Base-by-base conservation (phyloP, 2,329 filamentous ascomycete species). In the Macrophomina pseudophaseolina region DNA sequence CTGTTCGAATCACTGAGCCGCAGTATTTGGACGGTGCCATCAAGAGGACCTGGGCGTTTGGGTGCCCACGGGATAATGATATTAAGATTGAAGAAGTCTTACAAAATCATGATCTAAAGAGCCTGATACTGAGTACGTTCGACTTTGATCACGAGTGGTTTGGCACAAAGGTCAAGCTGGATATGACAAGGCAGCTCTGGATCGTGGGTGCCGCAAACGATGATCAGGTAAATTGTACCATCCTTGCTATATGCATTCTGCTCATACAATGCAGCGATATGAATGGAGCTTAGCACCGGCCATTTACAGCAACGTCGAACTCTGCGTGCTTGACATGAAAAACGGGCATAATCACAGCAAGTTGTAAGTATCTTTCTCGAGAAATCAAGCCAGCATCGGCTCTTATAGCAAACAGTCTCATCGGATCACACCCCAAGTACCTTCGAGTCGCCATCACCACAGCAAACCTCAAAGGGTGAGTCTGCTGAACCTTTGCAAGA, bases 331-430 rank as follows among this genome's bases (percentile, higher is more conserved):
- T 16, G 85, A 86, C 2, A 94, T 97, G 91, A 83, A 87, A 48
- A 80, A 87, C 5, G 90, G 89, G 30, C 89, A 85, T 72, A 97
- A 98, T 93, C 95, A 98, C 78, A 97, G 93, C 59, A 98, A 99
- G 75, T 83, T 98, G 51, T 65, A 30, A 49, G 58, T 28, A 4
- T 28, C 1, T 5, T 48, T 23, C 6, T 11, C 18, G 28, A 5
- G 3, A 23, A 48, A 46, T 23, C 3, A 8, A 3, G 5, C 16
- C 2, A 12, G 14, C 18, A 2, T 11, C 49, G 14, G 5, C 11
- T 18, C 30, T 65, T 4, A 65, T 33, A 5, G 5, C 11, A 2
- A 6, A 16, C n/a, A 65, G 63, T 32, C 94, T 97, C 85, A 80
- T 98, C 1, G 84, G 98, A n/a, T 94, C 93, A 72, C 92, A 93